Evolutionary conservation across 129 eudicot species (phyloP).

Genomic region (Escallonia rubra): DNA sequence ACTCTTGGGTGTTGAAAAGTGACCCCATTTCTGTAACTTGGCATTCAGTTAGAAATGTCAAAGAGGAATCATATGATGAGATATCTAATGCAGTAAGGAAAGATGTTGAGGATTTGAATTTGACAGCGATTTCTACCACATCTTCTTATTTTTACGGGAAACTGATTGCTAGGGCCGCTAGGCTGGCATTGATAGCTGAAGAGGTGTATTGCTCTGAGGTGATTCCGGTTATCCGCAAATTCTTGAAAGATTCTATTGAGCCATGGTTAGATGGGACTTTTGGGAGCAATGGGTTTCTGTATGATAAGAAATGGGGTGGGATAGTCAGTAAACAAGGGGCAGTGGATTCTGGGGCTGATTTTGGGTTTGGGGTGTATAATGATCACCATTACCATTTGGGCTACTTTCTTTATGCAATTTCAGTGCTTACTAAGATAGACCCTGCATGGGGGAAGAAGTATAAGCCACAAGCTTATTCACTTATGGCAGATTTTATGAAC

Average conservation of each 20-base stretch:
- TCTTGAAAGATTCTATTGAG: slow-evolving; percentile 62
- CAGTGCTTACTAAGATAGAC: slow-evolving; percentile 77
- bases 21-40: slow-evolving; percentile 85
- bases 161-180: slow-evolving; percentile 82
- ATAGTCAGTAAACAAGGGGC: too few species aligned
- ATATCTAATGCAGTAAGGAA: slow-evolving; percentile 45
- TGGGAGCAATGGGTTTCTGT: slow-evolving; percentile 42
- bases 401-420: slow-evolving; percentile 69
- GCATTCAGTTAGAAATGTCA: slow-evolving; percentile 77
- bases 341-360: too few species aligned
- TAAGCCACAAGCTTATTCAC: slow-evolving; percentile 68
- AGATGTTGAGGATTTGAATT: slow-evolving; percentile 62
- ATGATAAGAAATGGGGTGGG: slow-evolving; percentile 28
- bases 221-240: too few species aligned
- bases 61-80: slow-evolving; percentile 42
- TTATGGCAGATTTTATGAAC: slow-evolving; percentile 87
- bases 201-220: slow-evolving; percentile 31
- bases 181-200: slow-evolving; percentile 85
- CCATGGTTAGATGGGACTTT: too few species aligned
- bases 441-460: slow-evolving; percentile 81
- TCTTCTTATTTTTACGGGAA: slow-evolving; percentile 88
- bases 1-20: slow-evolving; percentile 66
- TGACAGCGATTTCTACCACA: slow-evolving; percentile 44
- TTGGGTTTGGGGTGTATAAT: too few species aligned
- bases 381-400: slow-evolving; percentile 64